Base-by-base conservation (phyloP, 495 filamentous ascomycete species). In the Neurospora terricola region DNA sequence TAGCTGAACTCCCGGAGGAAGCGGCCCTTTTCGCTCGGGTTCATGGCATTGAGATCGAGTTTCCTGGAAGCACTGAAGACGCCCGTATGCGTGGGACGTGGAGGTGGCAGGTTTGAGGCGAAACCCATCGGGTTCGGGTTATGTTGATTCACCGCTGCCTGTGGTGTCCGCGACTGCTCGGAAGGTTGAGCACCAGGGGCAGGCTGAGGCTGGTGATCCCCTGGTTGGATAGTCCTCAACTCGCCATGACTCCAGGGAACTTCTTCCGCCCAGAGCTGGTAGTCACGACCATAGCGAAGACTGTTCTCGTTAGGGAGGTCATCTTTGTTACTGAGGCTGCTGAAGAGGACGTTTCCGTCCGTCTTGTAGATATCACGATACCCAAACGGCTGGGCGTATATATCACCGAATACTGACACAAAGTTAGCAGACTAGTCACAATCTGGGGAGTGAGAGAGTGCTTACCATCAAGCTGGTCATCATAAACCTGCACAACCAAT, bases 281-380 rank as follows among this genome's bases (percentile, higher is more conserved):
- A 76, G 76, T 80, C 78, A 21, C 40, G 54, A 16, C 54, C 72
- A 70, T 75, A 70, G 21, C 48, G 76, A 30, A 62, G 54, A 9
- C 18, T 37, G 70, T 11, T 36, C 30, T 5, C 9, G 23, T 21
- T 10, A 7, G 5, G 8, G 10, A 6, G 14, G 71, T 71, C 1
- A 12, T n/a, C 68, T n/a, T 34, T 43, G 16, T 16, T 3, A 2
- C 8, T 36, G 4, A 74, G 34, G 2, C 18, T 11, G 4, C 6
- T 38, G 42, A 72, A 79, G 16, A 79, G 69, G 23, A 38, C 1
- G 0, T n/a, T 4, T 0, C 6, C 6, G 11, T 27, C 4, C 8
- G 74, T 75, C 18, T 71, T 16, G 66, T 80, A 78, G 34, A 74
- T 79, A 40, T 79, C 71, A n/a, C 69, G 73, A 43, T 71, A 76